Percentiles rank a stretch among this genome's conserved stretches.
Conservation (phyloP, 495 filamentous ascomycete species). For the Paragyromitra xinjiangensis region DNA sequence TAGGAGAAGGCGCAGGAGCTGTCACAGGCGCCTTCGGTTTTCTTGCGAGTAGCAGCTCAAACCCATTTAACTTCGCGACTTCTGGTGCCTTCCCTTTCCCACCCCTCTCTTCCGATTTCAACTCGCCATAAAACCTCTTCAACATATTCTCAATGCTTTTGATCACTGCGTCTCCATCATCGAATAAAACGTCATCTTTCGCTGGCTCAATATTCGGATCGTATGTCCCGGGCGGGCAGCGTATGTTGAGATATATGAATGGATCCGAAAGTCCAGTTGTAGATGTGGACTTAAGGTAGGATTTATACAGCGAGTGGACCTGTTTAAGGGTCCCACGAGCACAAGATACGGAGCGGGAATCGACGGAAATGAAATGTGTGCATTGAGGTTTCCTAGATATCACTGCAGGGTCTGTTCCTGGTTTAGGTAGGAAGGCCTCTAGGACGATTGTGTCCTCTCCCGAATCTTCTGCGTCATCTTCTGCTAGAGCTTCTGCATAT, state of each 20-base stretch:
- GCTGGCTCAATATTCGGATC: conserved; percentile 90
- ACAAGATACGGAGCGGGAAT: conserved; percentile 76
- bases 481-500: conserved; percentile 8
- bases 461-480: conserved; percentile 31
- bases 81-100: conserved; percentile 24
- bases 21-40: conserved; percentile 36
- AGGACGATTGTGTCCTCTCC: conserved; percentile 54
- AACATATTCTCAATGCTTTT: conserved; percentile 67
- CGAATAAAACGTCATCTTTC: conserved; percentile 88
- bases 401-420: conserved; percentile 64
- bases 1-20: not conserved
- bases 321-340: conserved; percentile 72
- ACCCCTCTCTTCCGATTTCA: conserved; percentile 25
- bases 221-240: conserved; percentile 75
- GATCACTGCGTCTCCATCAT: conserved; percentile 66
- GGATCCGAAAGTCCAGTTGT: conserved; percentile 65
- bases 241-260: conserved; percentile 78
- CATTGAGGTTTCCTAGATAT: conserved; percentile 66
- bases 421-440: conserved; percentile 69
- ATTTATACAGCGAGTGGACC: conserved; percentile 70
- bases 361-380: conserved; percentile 72
- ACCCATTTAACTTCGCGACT: conserved; percentile 23
- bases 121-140: conserved; percentile 65
- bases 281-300: conserved; percentile 62
- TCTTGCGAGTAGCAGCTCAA: conserved; percentile 57